These are phyloP conservation scores for Saccharomycopsis hybrid DNA, from an alignment of 1,139 yeast species.

Conservation along the genomic window DNA sequence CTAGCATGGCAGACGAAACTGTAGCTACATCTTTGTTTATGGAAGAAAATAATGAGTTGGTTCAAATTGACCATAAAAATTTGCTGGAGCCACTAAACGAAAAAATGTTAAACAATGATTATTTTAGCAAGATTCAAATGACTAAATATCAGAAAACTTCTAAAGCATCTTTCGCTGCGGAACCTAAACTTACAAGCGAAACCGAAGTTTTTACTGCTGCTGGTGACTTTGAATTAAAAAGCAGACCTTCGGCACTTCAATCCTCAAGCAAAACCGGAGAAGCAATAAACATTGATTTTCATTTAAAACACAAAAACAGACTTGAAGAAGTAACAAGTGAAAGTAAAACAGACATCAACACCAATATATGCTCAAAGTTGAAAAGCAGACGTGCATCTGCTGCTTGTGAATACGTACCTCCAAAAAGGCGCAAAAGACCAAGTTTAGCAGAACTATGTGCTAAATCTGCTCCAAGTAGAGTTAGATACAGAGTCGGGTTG, in stretches of 20 bases:
- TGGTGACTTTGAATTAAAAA: neutral
- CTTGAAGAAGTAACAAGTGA: neutral
- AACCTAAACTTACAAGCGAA: no score
- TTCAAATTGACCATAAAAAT: no score
- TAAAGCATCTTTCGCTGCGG: no score
- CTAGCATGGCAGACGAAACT: no score
- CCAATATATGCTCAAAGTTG: neutral
- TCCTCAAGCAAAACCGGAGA: neutral
- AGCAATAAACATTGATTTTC: neutral
- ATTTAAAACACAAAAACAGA: no score
- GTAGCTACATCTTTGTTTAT: no score
- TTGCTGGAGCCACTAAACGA: no score
- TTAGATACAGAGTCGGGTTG: conserved; percentile 18
- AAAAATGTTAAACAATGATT: no score
- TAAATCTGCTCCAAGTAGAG: conserved; percentile 7
- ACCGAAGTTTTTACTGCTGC: neutral
- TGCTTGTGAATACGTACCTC: neutral
- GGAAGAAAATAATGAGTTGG: no score
- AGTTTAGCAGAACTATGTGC: conserved; percentile 18
- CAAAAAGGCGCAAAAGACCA: neutral
- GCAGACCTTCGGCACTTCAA: neutral
- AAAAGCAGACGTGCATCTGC: neutral
- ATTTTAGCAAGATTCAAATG: no score
- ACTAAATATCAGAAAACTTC: no score
- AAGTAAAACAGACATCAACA: neutral